These are phyloP conservation scores for Saccharomycopsis microspora DNA, from an alignment of 805 yeast genomes.

Conservation along the genomic window DNA sequence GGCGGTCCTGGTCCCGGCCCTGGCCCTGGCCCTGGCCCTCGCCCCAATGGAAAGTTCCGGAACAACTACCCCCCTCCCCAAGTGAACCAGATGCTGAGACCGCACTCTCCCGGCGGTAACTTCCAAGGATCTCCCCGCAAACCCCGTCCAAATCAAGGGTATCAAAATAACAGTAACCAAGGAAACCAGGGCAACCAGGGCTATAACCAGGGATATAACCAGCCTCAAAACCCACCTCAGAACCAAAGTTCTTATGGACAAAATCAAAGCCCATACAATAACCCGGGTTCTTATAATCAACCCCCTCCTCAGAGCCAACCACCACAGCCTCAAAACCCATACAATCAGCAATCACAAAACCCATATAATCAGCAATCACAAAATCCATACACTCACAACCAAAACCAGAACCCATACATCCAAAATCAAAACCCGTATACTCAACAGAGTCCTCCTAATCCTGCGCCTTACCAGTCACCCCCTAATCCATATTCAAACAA, in stretches of 20 bases:
- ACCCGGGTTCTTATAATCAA: background rate
- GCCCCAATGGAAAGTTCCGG: background rate
- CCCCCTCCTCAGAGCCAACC: background rate
- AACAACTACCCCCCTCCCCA: background rate
- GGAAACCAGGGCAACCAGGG: background rate
- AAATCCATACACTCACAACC: background rate
- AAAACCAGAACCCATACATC: background rate
- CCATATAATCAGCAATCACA: background rate
- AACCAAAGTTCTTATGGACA: background rate
- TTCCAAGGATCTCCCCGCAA: background rate
- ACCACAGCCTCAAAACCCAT: background rate
- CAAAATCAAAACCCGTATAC: constrained; percentile 2
- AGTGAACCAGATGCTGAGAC: constrained; percentile 1
- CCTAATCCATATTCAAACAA: background rate
- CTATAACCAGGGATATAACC: background rate
- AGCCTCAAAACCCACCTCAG: background rate
- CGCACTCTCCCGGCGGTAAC: background rate
- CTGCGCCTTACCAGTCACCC: background rate
- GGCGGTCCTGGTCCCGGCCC: background rate
- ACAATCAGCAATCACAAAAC: background rate
- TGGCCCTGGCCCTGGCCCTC: background rate
- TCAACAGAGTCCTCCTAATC: background rate
- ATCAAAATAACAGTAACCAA: background rate
- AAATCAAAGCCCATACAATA: background rate
- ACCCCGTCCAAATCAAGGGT: background rate